Evolutionary conservation across 768 basidiomycete genomes (phyloP), one percentile per base, ranked within the genome.

Genomic region (Rhizopogon salebrosus): DNA sequence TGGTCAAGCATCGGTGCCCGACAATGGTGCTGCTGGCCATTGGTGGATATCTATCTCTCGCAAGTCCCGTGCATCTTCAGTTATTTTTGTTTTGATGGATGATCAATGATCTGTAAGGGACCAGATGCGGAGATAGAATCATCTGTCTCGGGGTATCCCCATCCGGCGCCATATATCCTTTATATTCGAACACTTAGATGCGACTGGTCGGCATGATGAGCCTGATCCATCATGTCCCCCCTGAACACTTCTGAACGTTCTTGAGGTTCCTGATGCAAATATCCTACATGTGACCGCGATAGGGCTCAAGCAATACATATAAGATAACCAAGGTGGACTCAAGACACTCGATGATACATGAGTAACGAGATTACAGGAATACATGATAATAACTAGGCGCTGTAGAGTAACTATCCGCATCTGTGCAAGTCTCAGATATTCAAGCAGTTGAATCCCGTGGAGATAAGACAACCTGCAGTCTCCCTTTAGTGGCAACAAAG

Each of bases 401-500:
- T 61, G 23, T 66, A 67, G 48, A 42, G 46, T 64, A 67, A 57
- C 57, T 31, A 22, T 49, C 16, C 29, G 31, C 13, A 18, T 31
- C 43, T 51, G 14, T 22, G 37, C 29, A 49, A 45, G 53, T 49
- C 50, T 55, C 53, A 51, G 57, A 45, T 39, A 31, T 57, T 60
- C 54, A 64, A 43, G 51, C 55, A 42, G 50, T 57, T 23, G 4
- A 55, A 52, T 48, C 49, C 54, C 70, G 68, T 60, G 68, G 66
- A 59, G 69, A 67, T 60, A 74, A 56, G 50, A 72, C 61, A 0
- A 70, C 67, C 40, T 66, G 69, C 42, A 73, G 43, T 45, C 58
- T 50, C 14, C 71, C 72, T 48, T 68, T 72, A 27, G 59, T 64
- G 34, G 69, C 54, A 27, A 75, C 71, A 34, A 75, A 73, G 55